Percentiles rank a stretch among this genome's conserved stretches.
These are phyloP conservation scores for Suhomyces xylopsoci DNA, from an alignment of 805 yeast genomes.

Conservation along the genomic window DNA sequence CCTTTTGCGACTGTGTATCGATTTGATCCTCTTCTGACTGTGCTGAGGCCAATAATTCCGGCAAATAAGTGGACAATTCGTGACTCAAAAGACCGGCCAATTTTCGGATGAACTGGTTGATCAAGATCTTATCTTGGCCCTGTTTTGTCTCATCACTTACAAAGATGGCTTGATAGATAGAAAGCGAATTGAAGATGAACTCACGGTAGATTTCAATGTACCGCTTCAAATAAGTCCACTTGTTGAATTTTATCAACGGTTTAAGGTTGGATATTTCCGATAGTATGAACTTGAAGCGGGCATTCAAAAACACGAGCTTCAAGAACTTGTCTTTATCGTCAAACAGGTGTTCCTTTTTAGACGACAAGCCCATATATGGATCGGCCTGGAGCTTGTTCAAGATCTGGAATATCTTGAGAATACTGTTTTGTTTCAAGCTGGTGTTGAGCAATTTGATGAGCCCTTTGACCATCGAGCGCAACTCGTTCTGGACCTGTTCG, in stretches of 20 bases:
- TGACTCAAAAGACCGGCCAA: conserved; percentile 23
- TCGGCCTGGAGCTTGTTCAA: conserved; percentile 50
- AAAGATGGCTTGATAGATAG: conserved; percentile 64
- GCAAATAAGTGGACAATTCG: conserved; percentile 23
- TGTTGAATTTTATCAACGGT: conserved; percentile 53
- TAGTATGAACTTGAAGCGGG: conserved; percentile 66
- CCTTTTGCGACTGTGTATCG: conserved; percentile 42
- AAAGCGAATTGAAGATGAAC: conserved; percentile 68
- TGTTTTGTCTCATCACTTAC: conserved; percentile 15
- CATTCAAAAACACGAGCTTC: conserved; percentile 59
- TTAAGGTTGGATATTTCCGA: conserved; percentile 55
- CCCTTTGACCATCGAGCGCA: conserved; percentile 65
- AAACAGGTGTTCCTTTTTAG: not conserved
- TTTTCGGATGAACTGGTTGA: conserved; percentile 29
- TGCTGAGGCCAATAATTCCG: conserved; percentile 10
- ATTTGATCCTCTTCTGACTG: conserved; percentile 23
- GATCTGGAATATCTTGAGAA: conserved; percentile 75
- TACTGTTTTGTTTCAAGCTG: conserved; percentile 72
- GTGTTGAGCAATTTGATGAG: conserved; percentile 68
- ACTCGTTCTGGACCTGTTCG: conserved; percentile 50
- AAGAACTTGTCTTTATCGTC: conserved; percentile 16
- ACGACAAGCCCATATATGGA: conserved; percentile 34
- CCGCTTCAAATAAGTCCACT: conserved; percentile 67
- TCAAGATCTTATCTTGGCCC: conserved; percentile 21
- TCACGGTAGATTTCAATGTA: conserved; percentile 84